phyloP scores from a whole-genome alignment of 2,329 filamentous ascomycete genomes.

The Herpotrichia juniperi region DNA sequence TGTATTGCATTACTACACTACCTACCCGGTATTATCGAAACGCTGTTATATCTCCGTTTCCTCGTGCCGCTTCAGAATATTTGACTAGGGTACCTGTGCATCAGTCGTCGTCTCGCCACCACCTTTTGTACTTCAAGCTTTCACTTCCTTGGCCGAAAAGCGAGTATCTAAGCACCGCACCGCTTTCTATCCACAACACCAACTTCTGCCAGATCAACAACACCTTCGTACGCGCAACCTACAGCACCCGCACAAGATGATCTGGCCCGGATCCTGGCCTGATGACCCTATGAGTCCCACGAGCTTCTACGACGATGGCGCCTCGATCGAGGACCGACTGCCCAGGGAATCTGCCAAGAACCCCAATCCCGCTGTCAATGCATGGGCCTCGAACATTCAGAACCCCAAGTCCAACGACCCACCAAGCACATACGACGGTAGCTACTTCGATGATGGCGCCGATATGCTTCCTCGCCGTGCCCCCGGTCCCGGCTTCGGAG shows the following conservation, averaged over 20 bases:
- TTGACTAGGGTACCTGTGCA: no score
- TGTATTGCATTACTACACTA: no score
- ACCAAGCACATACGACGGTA: constrained; percentile 22
- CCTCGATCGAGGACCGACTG: constrained; percentile 21
- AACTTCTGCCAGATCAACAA: not conserved
- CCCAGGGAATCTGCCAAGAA: constrained; percentile 21
- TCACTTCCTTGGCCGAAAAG: no score
- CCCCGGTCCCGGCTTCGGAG: constrained; percentile 20
- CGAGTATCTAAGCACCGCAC: no score
- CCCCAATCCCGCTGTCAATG: constrained; percentile 5
- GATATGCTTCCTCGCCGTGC: constrained; percentile 18
- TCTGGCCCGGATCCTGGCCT: not conserved
- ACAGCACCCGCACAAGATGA: not conserved
- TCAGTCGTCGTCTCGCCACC: no score
- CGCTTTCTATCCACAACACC: no score
- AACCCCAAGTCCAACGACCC: no score
- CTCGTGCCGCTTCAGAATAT: no score
- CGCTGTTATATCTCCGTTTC: no score
- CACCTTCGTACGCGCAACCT: not conserved
- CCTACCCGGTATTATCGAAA: no score
- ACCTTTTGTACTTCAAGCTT: no score
- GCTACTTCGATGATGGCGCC: constrained; percentile 37
- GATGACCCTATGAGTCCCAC: constrained; percentile 1
- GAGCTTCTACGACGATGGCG: constrained; percentile 33
- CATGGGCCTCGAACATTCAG: constrained; percentile 4